Percentiles rank a stretch among this genome's conserved stretches.
These are phyloP conservation scores for Fusarium ramigenum DNA, from an alignment of 2,329 filamentous ascomycete species.

Conservation along the genomic window DNA sequence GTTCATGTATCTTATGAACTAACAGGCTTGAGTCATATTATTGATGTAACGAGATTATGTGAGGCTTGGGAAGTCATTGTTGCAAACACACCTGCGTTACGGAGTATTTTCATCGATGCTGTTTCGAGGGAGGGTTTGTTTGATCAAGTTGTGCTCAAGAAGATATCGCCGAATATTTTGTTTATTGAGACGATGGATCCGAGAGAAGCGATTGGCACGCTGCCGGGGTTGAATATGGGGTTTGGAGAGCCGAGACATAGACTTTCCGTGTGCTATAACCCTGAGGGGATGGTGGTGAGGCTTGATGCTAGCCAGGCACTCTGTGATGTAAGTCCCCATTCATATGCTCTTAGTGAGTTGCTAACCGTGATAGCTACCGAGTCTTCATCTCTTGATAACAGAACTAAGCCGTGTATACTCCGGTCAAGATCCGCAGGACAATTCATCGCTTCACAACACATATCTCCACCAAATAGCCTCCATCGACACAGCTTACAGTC, in stretches of 20 bases:
- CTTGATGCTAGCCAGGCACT: conserved; percentile 62
- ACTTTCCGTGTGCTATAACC: conserved; percentile 59
- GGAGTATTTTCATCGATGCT: conserved; percentile 63
- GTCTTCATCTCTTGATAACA: conserved; percentile 57
- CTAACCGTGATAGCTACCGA: conserved; percentile 42
- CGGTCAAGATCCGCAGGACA: conserved; percentile 45
- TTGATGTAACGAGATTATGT: conserved; percentile 58
- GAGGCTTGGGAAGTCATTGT: conserved; percentile 61
- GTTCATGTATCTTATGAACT: conserved; percentile 60
- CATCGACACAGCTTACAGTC: conserved; percentile 46
- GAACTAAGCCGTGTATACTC: conserved; percentile 59
- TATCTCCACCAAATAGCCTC: conserved; percentile 43
- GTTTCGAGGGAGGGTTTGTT: conserved; percentile 59
- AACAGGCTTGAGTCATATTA: conserved; percentile 46
- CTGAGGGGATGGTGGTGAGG: conserved; percentile 56
- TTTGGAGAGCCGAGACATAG: conserved; percentile 58
- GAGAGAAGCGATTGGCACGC: conserved; percentile 50
- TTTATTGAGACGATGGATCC: conserved; percentile 58
- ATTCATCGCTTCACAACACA: conserved; percentile 36
- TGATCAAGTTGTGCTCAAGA: conserved; percentile 59
- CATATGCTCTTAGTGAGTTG: fast-evolving
- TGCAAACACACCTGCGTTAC: conserved; percentile 55
- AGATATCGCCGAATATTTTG: conserved; percentile 60
- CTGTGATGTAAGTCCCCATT: conserved; percentile 52
- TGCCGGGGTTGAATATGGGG: conserved; percentile 53